phyloP scores from a whole-genome alignment of 306 rosid species.

The Carpinus fangiana region DNA sequence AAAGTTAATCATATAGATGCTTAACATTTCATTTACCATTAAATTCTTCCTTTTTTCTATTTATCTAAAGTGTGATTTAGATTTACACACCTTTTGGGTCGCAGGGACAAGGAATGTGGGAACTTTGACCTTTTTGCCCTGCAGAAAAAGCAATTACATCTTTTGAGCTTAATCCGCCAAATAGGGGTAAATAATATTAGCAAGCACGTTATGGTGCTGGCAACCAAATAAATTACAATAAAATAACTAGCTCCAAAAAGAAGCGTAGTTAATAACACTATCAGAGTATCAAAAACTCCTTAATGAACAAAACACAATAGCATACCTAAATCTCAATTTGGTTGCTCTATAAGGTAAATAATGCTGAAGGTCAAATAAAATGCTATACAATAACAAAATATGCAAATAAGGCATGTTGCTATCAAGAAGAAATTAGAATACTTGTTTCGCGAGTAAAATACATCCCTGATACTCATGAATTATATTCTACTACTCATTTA shows the following conservation, averaged over 20 bases:
- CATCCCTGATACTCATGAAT: neutral
- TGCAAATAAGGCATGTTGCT: neutral
- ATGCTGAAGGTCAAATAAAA: neutral
- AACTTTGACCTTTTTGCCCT: constrained; percentile 93
- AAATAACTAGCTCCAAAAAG: constrained; percentile 9
- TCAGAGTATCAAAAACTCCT: neutral
- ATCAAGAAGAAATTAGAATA: neutral
- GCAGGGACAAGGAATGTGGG: constrained; percentile 99
- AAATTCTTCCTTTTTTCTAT: constrained; percentile 19
- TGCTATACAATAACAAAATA: neutral
- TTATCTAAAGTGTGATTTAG: neutral
- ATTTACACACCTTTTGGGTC: constrained; percentile 78
- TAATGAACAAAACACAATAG: neutral
- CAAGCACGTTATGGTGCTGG: neutral
- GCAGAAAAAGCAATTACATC: constrained; percentile 32
- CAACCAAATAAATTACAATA: neutral
- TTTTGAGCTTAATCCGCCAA: neutral
- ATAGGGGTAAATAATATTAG: constrained; percentile 3
- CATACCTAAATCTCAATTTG: neutral
- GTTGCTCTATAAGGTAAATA: neutral
- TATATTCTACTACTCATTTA: neutral
- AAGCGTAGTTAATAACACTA: neutral
- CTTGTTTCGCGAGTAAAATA: neutral
- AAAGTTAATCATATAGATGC: constrained; percentile 20
- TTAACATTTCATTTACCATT: constrained; percentile 3